phyloP scores from a whole-genome alignment of 2,329 filamentous ascomycete genomes.

The Pseudodiploospora longispora region DNA sequence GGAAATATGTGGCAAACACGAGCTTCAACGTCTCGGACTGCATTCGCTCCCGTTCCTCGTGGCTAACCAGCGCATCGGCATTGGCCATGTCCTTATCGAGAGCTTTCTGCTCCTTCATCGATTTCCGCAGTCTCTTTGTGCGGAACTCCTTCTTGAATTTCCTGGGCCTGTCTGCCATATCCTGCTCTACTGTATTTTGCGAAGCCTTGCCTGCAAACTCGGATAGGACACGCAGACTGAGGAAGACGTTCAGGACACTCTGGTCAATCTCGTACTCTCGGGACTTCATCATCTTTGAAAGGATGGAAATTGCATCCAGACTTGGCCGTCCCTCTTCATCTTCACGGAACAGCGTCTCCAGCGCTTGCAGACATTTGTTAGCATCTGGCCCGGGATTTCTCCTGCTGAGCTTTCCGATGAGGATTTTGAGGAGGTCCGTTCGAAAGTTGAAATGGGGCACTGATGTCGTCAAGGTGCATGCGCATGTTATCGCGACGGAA shows the following conservation, averaged over 20 bases:
- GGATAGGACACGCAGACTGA: constrained; percentile 78
- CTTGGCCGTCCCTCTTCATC: constrained; percentile 88
- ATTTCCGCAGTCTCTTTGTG: constrained; percentile 80
- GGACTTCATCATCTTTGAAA: constrained; percentile 93
- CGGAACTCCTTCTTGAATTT: constrained; percentile 75
- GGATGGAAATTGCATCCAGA: constrained; percentile 73
- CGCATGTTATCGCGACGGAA: constrained; percentile 75
- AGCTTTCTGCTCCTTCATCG: constrained; percentile 74
- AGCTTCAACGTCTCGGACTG: constrained; percentile 94
- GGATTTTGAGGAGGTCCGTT: constrained; percentile 74
- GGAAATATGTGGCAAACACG: constrained; percentile 92
- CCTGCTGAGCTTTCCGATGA: constrained; percentile 74
- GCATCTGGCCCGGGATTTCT: constrained; percentile 67
- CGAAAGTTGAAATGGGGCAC: constrained; percentile 98
- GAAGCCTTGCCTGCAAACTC: constrained; percentile 85
- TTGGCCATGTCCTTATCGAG: constrained; percentile 90
- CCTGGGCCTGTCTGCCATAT: constrained; percentile 31
- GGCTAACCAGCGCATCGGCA: constrained; percentile 81
- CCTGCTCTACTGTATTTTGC: constrained; percentile 60
- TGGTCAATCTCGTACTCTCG: constrained; percentile 78
- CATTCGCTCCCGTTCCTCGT: constrained; percentile 88
- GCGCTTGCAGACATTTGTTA: constrained; percentile 63
- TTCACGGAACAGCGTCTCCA: constrained; percentile 74
- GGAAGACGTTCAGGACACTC: constrained; percentile 79
- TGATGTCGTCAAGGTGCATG: constrained; percentile 68